These are phyloP conservation scores for Russula virescens DNA, from an alignment of 768 basidiomycete species.

Conservation along the genomic window DNA sequence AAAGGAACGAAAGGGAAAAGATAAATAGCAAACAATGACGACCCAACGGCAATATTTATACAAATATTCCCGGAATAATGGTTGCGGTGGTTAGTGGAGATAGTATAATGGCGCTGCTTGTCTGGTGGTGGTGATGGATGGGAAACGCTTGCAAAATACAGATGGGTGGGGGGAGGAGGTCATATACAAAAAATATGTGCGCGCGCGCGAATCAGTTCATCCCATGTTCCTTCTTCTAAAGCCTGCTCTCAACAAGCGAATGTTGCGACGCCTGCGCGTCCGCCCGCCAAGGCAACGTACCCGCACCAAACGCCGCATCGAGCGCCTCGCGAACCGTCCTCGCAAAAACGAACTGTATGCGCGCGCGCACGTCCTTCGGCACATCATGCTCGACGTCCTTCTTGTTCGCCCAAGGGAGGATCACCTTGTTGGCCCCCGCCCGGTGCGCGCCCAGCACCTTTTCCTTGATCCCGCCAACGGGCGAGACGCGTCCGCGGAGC, in stretches of 20 bases:
- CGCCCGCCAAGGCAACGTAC: slow-evolving; percentile 58
- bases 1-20: no score
- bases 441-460: slow-evolving; percentile 88
- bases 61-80: no score
- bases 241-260: slow-evolving; percentile 45
- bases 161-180: not conserved
- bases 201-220: no score
- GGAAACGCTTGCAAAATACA: not conserved
- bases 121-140: no score
- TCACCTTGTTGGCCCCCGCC: slow-evolving; percentile 74
- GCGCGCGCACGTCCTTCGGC: slow-evolving; percentile 59
- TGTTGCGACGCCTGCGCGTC: slow-evolving; percentile 27
- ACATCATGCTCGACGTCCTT: slow-evolving; percentile 88
- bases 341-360: slow-evolving; percentile 81
- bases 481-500: slow-evolving; percentile 70
- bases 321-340: slow-evolving; percentile 73
- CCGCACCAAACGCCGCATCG: slow-evolving; percentile 76
- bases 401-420: slow-evolving; percentile 77
- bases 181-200: not conserved
- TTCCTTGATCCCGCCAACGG: slow-evolving; percentile 90
- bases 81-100: no score
- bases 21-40: no score
- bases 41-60: no score
- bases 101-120: no score
- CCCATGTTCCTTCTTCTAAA: slow-evolving; percentile 29